Evolutionary conservation across 805 yeast species (phyloP).

Genomic region (Kazachstania africana): DNA sequence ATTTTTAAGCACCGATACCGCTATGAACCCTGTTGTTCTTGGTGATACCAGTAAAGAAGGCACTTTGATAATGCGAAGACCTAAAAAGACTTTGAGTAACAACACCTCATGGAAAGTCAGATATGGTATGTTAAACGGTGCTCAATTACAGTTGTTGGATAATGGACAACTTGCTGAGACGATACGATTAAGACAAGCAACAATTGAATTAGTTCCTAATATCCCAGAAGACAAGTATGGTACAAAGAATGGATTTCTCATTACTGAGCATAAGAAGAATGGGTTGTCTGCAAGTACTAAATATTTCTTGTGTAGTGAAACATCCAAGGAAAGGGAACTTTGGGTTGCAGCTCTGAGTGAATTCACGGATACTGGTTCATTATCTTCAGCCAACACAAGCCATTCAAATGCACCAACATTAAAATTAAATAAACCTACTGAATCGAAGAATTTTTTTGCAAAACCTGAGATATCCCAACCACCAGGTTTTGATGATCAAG

Average conservation of each 20-base stretch:
- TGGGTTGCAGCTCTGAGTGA: slow-evolving; percentile 48
- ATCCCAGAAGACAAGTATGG: slow-evolving; percentile 28
- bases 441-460: neutral
- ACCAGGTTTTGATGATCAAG: no score
- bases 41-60: slow-evolving; percentile 53
- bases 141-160: slow-evolving; percentile 45
- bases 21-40: slow-evolving; percentile 44
- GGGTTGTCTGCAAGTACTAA: slow-evolving; percentile 32
- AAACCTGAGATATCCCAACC: slow-evolving; percentile 1
- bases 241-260: slow-evolving; percentile 25
- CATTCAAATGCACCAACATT: slow-evolving; percentile 1
- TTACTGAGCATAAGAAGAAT: slow-evolving; percentile 31
- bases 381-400: slow-evolving; percentile 1
- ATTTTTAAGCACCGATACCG: slow-evolving; percentile 56
- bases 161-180: slow-evolving; percentile 41
- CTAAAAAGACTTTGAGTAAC: slow-evolving; percentile 36
- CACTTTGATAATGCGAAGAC: slow-evolving; percentile 47
- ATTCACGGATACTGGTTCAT: slow-evolving; percentile 6
- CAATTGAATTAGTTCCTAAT: slow-evolving; percentile 29
- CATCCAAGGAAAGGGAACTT: slow-evolving; percentile 59
- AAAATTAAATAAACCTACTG: neutral
- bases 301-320: slow-evolving; percentile 69
- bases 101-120: slow-evolving; percentile 57
- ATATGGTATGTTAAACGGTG: slow-evolving; percentile 56
- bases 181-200: slow-evolving; percentile 22